Conservation (phyloP, 306 rosid genomes). For the Astragalus membranaceus region DNA sequence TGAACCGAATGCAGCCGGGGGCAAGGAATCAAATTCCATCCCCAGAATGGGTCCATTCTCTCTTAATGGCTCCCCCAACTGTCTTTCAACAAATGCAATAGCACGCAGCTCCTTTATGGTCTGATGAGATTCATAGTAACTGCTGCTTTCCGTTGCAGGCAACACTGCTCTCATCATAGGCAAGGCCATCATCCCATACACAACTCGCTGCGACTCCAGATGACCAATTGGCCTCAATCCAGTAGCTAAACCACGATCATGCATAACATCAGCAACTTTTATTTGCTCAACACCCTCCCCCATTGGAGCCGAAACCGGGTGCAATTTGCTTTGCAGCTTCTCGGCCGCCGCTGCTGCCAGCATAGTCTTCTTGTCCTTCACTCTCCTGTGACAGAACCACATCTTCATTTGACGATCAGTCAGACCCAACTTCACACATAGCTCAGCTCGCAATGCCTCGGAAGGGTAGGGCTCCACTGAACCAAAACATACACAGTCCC, state of each 20-base stretch:
- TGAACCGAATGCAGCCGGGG: slow-evolving; percentile 68
- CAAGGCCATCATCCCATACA: slow-evolving; percentile 26
- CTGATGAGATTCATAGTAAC: slow-evolving; percentile 42
- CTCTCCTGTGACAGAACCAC: slow-evolving; percentile 87
- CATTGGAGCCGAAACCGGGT: background rate
- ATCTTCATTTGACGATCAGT: slow-evolving; percentile 79
- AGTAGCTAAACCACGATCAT: slow-evolving; percentile 25
- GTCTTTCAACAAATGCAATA: slow-evolving; percentile 62
- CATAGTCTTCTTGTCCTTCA: slow-evolving; percentile 52
- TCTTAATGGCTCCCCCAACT: slow-evolving; percentile 55
- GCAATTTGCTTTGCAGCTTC: slow-evolving; percentile 29
- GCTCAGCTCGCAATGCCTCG: slow-evolving; percentile 53
- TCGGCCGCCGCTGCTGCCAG: background rate
- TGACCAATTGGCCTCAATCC: slow-evolving; percentile 23
- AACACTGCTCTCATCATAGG: slow-evolving; percentile 34
- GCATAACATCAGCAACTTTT: slow-evolving; percentile 23
- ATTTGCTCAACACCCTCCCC: slow-evolving; percentile 31
- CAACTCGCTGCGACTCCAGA: slow-evolving; percentile 27
- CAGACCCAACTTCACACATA: slow-evolving; percentile 45
- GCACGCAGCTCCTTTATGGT: slow-evolving; percentile 46
- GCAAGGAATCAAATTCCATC: slow-evolving; percentile 72
- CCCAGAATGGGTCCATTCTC: slow-evolving; percentile 78
- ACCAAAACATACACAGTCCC: slow-evolving; percentile 2
- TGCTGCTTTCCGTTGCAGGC: slow-evolving; percentile 20
- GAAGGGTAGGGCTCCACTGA: slow-evolving; percentile 59